Conservation (phyloP, 306 rosid genomes). For the Pterocarpus macrocarpus region DNA sequence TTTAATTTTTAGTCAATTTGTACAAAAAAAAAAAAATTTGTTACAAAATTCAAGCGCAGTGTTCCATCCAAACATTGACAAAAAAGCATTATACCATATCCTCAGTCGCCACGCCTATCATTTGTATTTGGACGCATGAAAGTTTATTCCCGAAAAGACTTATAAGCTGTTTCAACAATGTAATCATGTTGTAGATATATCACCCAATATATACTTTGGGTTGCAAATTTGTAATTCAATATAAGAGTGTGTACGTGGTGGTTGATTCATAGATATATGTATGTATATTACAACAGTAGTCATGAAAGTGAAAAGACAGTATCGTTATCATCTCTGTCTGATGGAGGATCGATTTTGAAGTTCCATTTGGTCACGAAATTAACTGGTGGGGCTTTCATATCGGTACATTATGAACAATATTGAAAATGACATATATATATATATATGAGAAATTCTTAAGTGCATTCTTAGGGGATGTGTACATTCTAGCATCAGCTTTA, state of each 20-base stretch:
- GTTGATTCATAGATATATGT: background rate
- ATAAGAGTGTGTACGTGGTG: background rate
- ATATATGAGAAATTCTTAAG: background rate
- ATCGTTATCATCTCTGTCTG: background rate
- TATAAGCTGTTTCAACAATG: background rate
- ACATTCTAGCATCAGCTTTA: no score
- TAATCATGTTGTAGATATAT: background rate
- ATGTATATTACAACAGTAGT: background rate
- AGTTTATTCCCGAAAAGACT: no score
- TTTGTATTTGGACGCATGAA: background rate
- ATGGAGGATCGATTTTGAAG: background rate
- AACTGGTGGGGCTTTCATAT: background rate
- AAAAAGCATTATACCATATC: no score
- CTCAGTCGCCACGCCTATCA: no score
- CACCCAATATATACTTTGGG: background rate
- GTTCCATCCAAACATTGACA: background rate
- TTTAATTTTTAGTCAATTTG: no score
- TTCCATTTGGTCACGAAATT: background rate
- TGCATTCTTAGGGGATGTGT: background rate
- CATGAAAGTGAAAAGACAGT: conserved; percentile 17
- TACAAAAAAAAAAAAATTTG: no score
- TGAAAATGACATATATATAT: conserved; percentile 12
- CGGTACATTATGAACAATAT: background rate
- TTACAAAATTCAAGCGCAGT: no score
- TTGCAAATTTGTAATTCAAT: background rate